Evolutionary conservation across 306 rosid species (phyloP), one percentile per base, ranked within the genome.

Genomic region (Canavalia ensiformis): DNA sequence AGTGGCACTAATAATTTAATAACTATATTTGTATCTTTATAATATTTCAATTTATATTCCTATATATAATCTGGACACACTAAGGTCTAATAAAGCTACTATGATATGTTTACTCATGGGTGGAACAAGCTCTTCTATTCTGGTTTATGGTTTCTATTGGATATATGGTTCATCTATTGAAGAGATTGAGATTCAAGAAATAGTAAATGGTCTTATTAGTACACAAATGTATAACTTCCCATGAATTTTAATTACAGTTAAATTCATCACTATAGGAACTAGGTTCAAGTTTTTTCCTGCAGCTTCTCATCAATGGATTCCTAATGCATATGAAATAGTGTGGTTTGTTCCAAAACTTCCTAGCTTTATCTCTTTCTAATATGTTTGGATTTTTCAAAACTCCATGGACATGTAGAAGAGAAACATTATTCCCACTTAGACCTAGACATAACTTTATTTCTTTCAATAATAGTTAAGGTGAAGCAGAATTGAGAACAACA

Each of bases 401-500:
- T 30, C n/a, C n/a, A n/a, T n/a, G n/a, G n/a, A n/a, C n/a, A n/a
- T n/a, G n/a, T n/a, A n/a, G n/a, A n/a, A n/a, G n/a, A n/a, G n/a
- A n/a, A n/a, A n/a, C n/a, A n/a, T n/a, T n/a, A n/a, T n/a, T n/a
- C n/a, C 56, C 4, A 39, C 34, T 39, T 0, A 1, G 33, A 66
- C 12, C 13, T 39, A 64, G 8, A 33, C 69, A 9, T 62, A 35
- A 64, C 69, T 64, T 64, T 64, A 64, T 8, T 64, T 35, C 9
- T 64, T 64, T 4, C 35, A 64, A 64, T 64, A 64, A 64, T 4
- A 35, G 37, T 64, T 35, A 35, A 64, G 25, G 69, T 64, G 69
- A 64, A 37, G 28, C 30, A 37, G 10, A 66, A 13, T 66, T 0
- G 41, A 4, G 51, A 67, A 67, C 39, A 67, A 64, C 31, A 4